phyloP scores from a whole-genome alignment of 1,139 yeast genomes.

The Eremothecium cymbalariae region DNA sequence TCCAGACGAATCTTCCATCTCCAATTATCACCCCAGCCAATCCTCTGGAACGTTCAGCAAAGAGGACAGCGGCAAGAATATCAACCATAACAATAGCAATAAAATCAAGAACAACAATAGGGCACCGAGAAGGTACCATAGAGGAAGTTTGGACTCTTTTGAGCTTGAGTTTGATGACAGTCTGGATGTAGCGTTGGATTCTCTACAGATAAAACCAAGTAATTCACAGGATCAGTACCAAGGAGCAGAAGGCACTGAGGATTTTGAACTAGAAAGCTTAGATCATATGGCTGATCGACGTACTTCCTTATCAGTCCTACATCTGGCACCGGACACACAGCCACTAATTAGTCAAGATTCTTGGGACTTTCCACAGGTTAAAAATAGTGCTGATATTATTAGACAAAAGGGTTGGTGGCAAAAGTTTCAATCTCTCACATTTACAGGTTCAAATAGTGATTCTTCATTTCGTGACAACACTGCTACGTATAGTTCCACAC shows the following conservation, averaged over 20 bases:
- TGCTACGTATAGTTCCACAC: slow-evolving; percentile 11
- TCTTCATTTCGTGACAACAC: neutral
- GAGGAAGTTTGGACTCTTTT: slow-evolving; percentile 32
- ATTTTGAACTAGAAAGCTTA: slow-evolving; percentile 26
- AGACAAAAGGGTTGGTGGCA: slow-evolving; percentile 5
- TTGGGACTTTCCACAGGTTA: slow-evolving; percentile 6
- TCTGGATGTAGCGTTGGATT: slow-evolving; percentile 36
- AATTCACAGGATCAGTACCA: slow-evolving; percentile 2
- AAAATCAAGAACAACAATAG: slow-evolving; percentile 8
- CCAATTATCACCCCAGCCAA: slow-evolving; percentile 2
- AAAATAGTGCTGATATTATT: too few relatives aligned
- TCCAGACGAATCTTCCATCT: slow-evolving; percentile 11
- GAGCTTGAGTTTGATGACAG: slow-evolving; percentile 35
- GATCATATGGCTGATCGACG: slow-evolving; percentile 16
- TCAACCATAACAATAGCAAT: slow-evolving; percentile 2
- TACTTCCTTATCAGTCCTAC: neutral
- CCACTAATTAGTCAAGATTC: slow-evolving; percentile 7
- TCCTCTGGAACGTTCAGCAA: neutral
- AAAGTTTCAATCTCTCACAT: slow-evolving; percentile 1
- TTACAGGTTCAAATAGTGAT: neutral
- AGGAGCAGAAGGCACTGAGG: slow-evolving; percentile 11
- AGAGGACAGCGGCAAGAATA: neutral
- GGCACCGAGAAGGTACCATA: slow-evolving; percentile 20
- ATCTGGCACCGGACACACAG: slow-evolving; percentile 6
- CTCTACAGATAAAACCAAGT: slow-evolving; percentile 27